phyloP scores from a whole-genome alignment of 2,329 filamentous ascomycete genomes.

The Piedraia hortae region DNA sequence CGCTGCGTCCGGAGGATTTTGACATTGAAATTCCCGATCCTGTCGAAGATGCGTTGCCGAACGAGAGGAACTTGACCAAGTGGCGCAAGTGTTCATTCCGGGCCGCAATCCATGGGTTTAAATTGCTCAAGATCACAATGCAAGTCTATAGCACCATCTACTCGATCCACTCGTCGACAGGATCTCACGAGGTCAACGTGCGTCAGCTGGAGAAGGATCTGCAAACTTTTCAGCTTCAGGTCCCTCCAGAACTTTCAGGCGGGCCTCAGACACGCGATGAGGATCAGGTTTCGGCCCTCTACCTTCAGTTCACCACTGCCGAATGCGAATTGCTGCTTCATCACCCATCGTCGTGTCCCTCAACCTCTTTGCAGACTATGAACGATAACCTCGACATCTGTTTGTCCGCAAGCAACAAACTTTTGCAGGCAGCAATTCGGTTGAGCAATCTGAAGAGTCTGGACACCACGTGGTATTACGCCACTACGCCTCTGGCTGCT shows the following conservation, averaged over 20 bases:
- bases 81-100: slow-evolving; percentile 36
- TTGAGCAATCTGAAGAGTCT: slow-evolving; percentile 37
- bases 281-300: slow-evolving; percentile 21
- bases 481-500: slow-evolving; percentile 42
- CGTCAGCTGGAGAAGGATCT: slow-evolving; percentile 37
- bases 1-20: slow-evolving; percentile 44
- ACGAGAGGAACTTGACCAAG: slow-evolving; percentile 21
- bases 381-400: slow-evolving; percentile 28
- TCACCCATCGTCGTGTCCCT: slow-evolving; percentile 24
- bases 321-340: slow-evolving; percentile 24
- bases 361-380: slow-evolving; percentile 30
- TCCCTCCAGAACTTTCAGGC: slow-evolving; percentile 33
- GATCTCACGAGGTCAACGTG: slow-evolving; percentile 32
- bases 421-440: slow-evolving; percentile 31
- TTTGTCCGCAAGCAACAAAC: slow-evolving; percentile 34
- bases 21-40: slow-evolving; percentile 50
- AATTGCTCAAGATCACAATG: slow-evolving; percentile 36
- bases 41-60: slow-evolving; percentile 42
- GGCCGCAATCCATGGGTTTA: slow-evolving; percentile 37
- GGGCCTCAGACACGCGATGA: slow-evolving; percentile 18
- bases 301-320: slow-evolving; percentile 22
- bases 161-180: slow-evolving; percentile 27
- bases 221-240: slow-evolving; percentile 30
- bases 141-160: slow-evolving; percentile 58
- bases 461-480: slow-evolving; percentile 54